A percentile compares a stretch with the other conserved stretches of the same genome.
phyloP scores from a whole-genome alignment of 164 flowering plant species.

The Kalanchoe fedtschenkoi region DNA sequence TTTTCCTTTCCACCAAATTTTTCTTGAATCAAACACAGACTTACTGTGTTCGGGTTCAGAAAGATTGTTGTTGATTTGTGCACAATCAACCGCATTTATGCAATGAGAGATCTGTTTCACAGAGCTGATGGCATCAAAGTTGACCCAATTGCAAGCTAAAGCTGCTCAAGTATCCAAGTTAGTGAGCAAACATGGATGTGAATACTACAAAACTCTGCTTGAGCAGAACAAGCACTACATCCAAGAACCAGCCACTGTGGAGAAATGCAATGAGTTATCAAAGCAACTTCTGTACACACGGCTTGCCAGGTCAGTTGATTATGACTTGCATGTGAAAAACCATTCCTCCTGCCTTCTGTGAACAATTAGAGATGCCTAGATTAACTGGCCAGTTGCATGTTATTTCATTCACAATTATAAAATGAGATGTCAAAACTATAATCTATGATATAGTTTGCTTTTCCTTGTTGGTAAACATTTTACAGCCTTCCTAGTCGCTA shows the following conservation, averaged over 20 bases:
- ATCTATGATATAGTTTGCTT: background rate
- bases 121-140: constrained; percentile 42
- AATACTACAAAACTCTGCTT: constrained; percentile 39
- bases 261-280: constrained; percentile 35
- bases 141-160: constrained; percentile 37
- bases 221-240: constrained; percentile 55
- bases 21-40: too few species aligned
- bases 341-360: background rate
- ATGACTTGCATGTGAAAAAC: background rate
- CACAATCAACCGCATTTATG: too few species aligned
- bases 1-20: too few species aligned
- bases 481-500: background rate
- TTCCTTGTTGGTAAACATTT: background rate
- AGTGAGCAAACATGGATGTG: constrained; percentile 30
- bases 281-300: constrained; percentile 55
- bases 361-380: too few species aligned
- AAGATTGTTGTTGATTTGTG: too few species aligned
- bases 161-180: constrained; percentile 33
- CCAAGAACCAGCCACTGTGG: constrained; percentile 45
- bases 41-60: too few species aligned
- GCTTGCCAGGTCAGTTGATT: constrained; percentile 42
- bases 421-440: too few species aligned
- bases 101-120: background rate
- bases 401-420: too few species aligned
- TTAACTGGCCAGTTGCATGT: too few species aligned